Percentiles rank a stretch among this genome's conserved stretches.
phyloP scores from a whole-genome alignment of 1,139 yeast genomes.

The Suzukiozyma palmioleophila region DNA sequence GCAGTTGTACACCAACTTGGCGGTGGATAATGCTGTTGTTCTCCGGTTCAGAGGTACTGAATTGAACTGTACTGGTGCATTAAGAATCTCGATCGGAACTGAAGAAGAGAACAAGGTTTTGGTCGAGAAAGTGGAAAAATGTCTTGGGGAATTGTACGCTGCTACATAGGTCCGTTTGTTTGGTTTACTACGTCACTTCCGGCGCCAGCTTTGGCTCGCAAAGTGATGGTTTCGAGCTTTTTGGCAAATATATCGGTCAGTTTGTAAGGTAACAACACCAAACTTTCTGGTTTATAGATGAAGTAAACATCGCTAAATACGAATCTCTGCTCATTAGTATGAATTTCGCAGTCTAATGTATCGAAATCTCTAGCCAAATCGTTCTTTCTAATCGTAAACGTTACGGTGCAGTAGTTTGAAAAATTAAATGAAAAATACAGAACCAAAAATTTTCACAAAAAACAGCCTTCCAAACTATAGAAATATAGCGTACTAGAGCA shows the following conservation, averaged over 20 bases:
- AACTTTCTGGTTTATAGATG: too few species aligned
- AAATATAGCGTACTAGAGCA: not conserved
- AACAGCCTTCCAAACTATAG: not conserved
- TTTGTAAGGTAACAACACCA: too few species aligned
- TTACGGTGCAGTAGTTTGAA: too few species aligned
- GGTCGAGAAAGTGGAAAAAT: constrained; percentile 43
- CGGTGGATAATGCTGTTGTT: constrained; percentile 70
- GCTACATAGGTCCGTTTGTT: not conserved
- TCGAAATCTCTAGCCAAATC: too few species aligned
- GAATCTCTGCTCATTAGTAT: too few species aligned
- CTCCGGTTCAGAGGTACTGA: constrained; percentile 90
- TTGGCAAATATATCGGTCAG: too few species aligned
- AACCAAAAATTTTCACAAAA: constrained; percentile 1
- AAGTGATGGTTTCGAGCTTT: too few species aligned
- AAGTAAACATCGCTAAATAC: too few species aligned
- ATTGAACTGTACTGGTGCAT: constrained; percentile 80
- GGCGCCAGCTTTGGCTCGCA: too few species aligned
- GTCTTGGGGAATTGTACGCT: constrained; percentile 8
- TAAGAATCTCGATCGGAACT: constrained; percentile 87
- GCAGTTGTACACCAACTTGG: constrained; percentile 61
- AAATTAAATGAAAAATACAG: not conserved
- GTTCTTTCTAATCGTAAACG: too few species aligned
- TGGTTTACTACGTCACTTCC: not conserved
- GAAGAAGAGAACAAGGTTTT: constrained; percentile 61
- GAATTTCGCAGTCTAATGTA: too few species aligned